Conservation (phyloP, 495 filamentous ascomycete species). For the Hyaloscypha bicolor region DNA sequence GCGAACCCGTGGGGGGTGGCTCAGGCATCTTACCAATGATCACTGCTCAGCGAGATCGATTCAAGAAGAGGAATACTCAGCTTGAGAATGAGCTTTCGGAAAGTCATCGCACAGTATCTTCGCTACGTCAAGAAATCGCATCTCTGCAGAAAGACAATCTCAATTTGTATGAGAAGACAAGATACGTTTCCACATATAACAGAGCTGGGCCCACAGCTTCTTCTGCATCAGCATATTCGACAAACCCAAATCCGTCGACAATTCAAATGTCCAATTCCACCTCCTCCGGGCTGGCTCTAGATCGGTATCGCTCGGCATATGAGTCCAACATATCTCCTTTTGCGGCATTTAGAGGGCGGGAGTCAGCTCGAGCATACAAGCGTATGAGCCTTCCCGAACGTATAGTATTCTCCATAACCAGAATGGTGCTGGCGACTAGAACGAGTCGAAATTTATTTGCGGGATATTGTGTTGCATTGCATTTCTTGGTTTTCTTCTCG, state of each 20-base stretch:
- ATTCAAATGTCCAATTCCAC: conserved; percentile 63
- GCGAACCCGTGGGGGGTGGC: conserved; percentile 77
- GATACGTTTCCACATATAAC: conserved; percentile 92
- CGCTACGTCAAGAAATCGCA: conserved; percentile 87
- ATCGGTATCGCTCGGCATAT: conserved; percentile 91
- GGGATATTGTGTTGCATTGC: conserved; percentile 87
- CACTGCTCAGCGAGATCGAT: conserved; percentile 94
- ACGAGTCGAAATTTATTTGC: conserved; percentile 94
- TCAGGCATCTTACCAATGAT: conserved; percentile 97
- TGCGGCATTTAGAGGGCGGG: conserved; percentile 88
- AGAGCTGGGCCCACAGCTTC: conserved; percentile 62
- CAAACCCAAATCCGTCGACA: conserved; percentile 74
- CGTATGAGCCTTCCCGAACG: conserved; percentile 92
- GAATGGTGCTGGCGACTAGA: conserved; percentile 86
- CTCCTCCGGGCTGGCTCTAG: conserved; percentile 53
- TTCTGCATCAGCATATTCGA: conserved; percentile 69
- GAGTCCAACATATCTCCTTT: conserved; percentile 95
- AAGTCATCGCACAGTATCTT: conserved; percentile 76
- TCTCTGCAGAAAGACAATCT: conserved; percentile 96
- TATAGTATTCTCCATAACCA: conserved; percentile 85
- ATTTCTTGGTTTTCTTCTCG: conserved; percentile 82
- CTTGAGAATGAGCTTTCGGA: conserved; percentile 91
- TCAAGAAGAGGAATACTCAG: conserved; percentile 93
- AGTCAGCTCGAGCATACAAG: conserved; percentile 90
- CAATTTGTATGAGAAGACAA: conserved; percentile 95